These are phyloP conservation scores for Aethionema arabicum DNA, from an alignment of 345 rosid genomes.

Conservation along the genomic window DNA sequence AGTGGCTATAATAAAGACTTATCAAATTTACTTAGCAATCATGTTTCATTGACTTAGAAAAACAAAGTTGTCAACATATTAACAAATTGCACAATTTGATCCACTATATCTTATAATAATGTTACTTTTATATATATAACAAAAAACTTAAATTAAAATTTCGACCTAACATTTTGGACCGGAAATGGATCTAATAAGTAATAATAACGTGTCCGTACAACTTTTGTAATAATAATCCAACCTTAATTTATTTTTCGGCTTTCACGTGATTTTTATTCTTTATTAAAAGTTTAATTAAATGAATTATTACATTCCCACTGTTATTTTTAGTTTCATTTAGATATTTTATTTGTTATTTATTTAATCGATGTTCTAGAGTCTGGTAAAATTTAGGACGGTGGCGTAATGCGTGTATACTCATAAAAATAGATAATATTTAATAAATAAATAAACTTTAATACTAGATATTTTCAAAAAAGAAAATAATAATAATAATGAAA, in stretches of 20 bases:
- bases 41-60: slow-evolving; percentile 18
- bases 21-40: slow-evolving; percentile 21
- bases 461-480: too few species aligned
- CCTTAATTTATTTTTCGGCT: neutral
- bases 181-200: neutral
- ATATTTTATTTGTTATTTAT: too few species aligned
- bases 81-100: slow-evolving; percentile 14
- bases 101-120: neutral
- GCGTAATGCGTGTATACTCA: too few species aligned
- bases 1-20: neutral
- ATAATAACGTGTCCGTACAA: slow-evolving; percentile 9
- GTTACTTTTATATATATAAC: neutral
- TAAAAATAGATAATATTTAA: too few species aligned
- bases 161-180: neutral
- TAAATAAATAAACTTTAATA: too few species aligned
- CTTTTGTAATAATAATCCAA: neutral
- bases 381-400: too few species aligned
- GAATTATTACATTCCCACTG: too few species aligned
- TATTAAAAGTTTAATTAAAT: too few species aligned
- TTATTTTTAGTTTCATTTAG: too few species aligned
- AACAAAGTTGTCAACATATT: neutral
- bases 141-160: neutral
- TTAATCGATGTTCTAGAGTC: too few species aligned
- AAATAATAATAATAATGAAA: neutral
- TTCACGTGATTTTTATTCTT: too few species aligned